Evolutionary conservation across 176 grass and related monocot genomes (phyloP), one percentile per base, ranked within the genome.

Genomic region (Carex littledalei): DNA sequence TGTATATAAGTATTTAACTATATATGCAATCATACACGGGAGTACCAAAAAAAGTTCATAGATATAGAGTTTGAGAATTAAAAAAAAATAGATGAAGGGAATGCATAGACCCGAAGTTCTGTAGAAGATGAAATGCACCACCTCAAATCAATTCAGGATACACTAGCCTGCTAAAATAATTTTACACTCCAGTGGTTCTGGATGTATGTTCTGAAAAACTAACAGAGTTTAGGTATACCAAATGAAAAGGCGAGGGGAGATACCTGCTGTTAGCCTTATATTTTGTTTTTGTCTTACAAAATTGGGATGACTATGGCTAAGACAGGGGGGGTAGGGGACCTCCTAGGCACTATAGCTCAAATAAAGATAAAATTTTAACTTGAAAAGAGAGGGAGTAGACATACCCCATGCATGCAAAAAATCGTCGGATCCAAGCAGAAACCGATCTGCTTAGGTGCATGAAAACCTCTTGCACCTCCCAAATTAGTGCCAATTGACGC

Each of bases 361-460:
- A 80, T 34, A 13, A 32, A 58, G 17, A 52, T 24, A 26, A 63
- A 70, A 45, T 6, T 26, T 29, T 5, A 37, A 86, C 6, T 13
- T 32, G 10, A 54, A 58, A 70, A 66, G 10, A 53, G 62, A 78
- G 5, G 41, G 69, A 63, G 22, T 8, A 78, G 55, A 82, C 86
- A 88, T 89, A 97, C 94, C 94, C 92, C 94, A 97, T 97, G 87
- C 87, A 92, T 79, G 87, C 88, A 88, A 97, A 89, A 77, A 97
- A 70, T 31, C 88, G 92, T 71, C 87, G 87, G 62, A 89, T 90
- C 94, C 92, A 94, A 79, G 89, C 84, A 78, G 87, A 73, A 86
- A 92, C 58, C 67, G 92, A 93, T 89, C 89, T 87, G 91, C 89
- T 88, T 74, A 87, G 67, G 63, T 91, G 89, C 92, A 97, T 93